Conservation (phyloP, 768 basidiomycete genomes). For the Lentinula detonsa region DNA sequence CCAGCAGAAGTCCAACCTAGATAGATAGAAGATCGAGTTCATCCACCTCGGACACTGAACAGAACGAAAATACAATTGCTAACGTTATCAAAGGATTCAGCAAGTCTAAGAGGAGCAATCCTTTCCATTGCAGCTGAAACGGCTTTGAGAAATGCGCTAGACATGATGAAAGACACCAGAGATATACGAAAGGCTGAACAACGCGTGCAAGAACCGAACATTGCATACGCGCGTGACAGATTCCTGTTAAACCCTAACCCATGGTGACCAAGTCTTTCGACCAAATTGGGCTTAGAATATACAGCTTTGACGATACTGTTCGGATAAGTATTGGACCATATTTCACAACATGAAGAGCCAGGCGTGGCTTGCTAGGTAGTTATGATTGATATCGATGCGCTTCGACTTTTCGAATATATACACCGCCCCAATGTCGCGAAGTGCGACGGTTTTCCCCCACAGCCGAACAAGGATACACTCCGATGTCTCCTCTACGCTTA, state of each 20-base stretch:
- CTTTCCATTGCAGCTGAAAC: constrained; percentile 70
- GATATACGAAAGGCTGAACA: not conserved
- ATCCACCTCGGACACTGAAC: not conserved
- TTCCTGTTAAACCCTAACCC: not conserved
- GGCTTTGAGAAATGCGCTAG: constrained; percentile 33
- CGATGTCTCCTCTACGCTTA: too few species aligned
- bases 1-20: constrained; percentile 71
- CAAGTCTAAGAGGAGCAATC: constrained; percentile 81
- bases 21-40: constrained; percentile 9
- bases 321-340: too few species aligned
- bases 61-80: constrained; percentile 20
- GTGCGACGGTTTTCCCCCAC: too few species aligned
- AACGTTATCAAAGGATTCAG: constrained; percentile 95
- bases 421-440: too few species aligned
- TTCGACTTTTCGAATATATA: too few species aligned
- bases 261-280: not conserved
- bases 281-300: not conserved
- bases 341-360: too few species aligned
- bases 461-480: too few species aligned
- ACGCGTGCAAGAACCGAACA: not conserved
- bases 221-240: not conserved
- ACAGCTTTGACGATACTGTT: not conserved
- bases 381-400: too few species aligned
- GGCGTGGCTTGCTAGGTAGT: too few species aligned
- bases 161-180: not conserved